A percentile compares a stretch with the other conserved stretches of the same genome.
phyloP scores from a whole-genome alignment of 176 grass and related monocot species.

The Miscanthus lutarioriparius region DNA sequence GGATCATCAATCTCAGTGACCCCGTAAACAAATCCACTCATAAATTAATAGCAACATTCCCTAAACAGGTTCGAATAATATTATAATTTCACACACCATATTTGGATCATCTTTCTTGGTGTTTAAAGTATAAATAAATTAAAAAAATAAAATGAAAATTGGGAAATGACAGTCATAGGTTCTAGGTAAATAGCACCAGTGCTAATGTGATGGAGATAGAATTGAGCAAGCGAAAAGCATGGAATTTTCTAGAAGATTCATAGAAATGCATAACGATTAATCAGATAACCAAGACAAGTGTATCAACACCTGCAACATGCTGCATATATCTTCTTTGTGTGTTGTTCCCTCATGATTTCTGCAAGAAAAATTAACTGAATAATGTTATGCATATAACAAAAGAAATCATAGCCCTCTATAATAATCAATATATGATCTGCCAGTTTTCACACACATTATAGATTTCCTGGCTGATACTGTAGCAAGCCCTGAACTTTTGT shows the following conservation, averaged over 20 bases:
- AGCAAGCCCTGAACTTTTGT: conserved; percentile 25
- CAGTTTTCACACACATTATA: conserved; percentile 25
- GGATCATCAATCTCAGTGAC: background rate
- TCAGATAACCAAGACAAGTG: conserved; percentile 7
- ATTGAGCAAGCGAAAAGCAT: conserved; percentile 18
- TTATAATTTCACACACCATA: too few species aligned
- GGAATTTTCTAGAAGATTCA: background rate
- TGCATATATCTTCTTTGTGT: conserved; percentile 36
- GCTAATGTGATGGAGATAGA: background rate
- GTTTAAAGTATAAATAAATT: background rate
- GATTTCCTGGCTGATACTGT: conserved; percentile 9
- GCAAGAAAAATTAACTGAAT: conserved; percentile 20
- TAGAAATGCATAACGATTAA: conserved; percentile 13
- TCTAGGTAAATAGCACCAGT: background rate
- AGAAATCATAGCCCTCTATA: conserved; percentile 12
- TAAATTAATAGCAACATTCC: conserved; percentile 2
- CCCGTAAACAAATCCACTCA: background rate
- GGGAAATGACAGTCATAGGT: background rate
- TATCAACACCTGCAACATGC: conserved; percentile 42
- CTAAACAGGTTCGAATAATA: background rate
- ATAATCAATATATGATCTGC: conserved; percentile 17
- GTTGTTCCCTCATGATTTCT: conserved; percentile 41
- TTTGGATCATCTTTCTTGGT: background rate
- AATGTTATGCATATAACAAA: background rate
- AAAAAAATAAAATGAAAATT: background rate